Percentiles rank a stretch among this genome's conserved stretches.
phyloP scores from a whole-genome alignment of 768 basidiomycete genomes.

The Hygrocybe punicea region DNA sequence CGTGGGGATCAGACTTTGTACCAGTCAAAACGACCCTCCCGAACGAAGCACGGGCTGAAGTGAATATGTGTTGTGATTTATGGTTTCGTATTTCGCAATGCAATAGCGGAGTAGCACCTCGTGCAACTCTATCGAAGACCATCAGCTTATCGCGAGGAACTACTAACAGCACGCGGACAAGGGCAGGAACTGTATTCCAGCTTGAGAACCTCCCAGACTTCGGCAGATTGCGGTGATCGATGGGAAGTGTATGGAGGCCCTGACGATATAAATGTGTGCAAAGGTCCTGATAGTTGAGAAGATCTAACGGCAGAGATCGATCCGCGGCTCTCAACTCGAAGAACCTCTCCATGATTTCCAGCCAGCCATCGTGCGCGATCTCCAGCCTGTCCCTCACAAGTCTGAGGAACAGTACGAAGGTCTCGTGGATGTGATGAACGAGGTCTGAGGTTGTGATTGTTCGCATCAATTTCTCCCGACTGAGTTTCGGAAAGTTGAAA shows the following conservation, averaged over 20 bases:
- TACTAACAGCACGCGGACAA: conserved; percentile 34
- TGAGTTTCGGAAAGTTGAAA: too few species aligned
- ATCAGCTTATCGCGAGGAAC: conserved; percentile 33
- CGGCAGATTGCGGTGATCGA: conserved; percentile 11
- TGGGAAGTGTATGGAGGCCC: conserved; percentile 33
- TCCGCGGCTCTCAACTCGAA: conserved; percentile 23
- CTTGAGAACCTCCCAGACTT: conserved; percentile 22
- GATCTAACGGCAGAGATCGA: conserved; percentile 24
- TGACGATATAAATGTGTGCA: conserved; percentile 42
- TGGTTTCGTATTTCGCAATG: conserved; percentile 32
- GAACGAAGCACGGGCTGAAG: conserved; percentile 33
- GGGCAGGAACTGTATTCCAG: conserved; percentile 32
- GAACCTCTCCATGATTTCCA: conserved; percentile 35
- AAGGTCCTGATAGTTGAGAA: conserved; percentile 44
- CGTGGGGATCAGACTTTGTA: conserved; percentile 4
- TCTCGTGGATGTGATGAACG: conserved; percentile 47
- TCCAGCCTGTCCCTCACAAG: conserved; percentile 37
- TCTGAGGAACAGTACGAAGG: conserved; percentile 45
- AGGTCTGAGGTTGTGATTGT: conserved; percentile 14
- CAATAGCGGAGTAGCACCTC: conserved; percentile 28
- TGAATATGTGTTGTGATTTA: conserved; percentile 30
- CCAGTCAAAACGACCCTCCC: conserved; percentile 23
- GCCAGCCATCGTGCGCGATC: conserved; percentile 40
- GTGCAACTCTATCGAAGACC: conserved; percentile 25
- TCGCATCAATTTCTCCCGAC: too few species aligned